phyloP scores from a whole-genome alignment of 2,329 filamentous ascomycete genomes.

The Graphilbum ipis-grandicollis region DNA sequence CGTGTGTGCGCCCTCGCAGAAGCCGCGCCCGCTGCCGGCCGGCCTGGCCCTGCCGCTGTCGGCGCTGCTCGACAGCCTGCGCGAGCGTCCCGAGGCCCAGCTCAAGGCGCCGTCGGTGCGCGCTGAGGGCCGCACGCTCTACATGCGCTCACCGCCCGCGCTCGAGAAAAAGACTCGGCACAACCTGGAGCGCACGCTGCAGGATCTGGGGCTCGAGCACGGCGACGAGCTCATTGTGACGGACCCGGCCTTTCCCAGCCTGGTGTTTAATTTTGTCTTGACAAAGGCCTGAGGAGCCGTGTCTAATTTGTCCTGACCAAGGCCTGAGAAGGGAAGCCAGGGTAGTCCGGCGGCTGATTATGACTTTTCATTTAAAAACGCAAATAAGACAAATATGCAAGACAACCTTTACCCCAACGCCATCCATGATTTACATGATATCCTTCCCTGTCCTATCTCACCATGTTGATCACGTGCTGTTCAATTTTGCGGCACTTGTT shows the following conservation, averaged over 20 bases:
- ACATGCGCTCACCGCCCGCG: conserved; percentile 69
- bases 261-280: conserved; percentile 42
- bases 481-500: conserved; percentile 63
- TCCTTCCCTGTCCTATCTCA: too few relatives aligned
- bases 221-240: conserved; percentile 86
- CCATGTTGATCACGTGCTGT: conserved; percentile 51
- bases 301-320: too few relatives aligned
- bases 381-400: too few relatives aligned
- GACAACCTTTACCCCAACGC: conserved; percentile 6
- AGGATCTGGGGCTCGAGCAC: conserved; percentile 52
- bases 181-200: conserved; percentile 64
- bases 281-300: conserved; percentile 14
- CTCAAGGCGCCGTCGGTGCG: conserved; percentile 85
- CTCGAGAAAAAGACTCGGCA: conserved; percentile 70
- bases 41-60: conserved; percentile 56
- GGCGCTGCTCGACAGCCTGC: conserved; percentile 72
- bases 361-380: too few relatives aligned
- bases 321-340: too few relatives aligned
- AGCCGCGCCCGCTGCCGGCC: conserved; percentile 58
- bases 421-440: too few relatives aligned
- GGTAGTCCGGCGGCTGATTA: too few relatives aligned
- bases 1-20: conserved; percentile 56
- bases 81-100: conserved; percentile 72
- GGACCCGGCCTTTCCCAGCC: conserved; percentile 71
- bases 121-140: conserved; percentile 64